Conservation (phyloP, 148 eudicot species). For the Mesembryanthemum crystallinum region DNA sequence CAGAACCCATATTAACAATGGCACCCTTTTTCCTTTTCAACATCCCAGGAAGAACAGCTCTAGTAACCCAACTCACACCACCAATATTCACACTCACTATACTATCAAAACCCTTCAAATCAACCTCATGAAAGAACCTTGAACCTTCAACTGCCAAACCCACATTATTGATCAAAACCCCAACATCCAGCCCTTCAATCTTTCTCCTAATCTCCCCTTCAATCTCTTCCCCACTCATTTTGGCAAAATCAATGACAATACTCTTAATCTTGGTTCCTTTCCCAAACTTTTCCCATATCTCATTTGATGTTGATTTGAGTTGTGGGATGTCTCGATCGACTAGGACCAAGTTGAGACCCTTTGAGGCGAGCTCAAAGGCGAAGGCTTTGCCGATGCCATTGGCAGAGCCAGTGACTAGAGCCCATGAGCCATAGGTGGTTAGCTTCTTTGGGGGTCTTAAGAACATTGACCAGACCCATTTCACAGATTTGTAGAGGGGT, state of each 20-base stretch:
- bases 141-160: slow-evolving; percentile 25
- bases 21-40: slow-evolving; percentile 61
- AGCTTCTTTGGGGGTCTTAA: slow-evolving; percentile 42
- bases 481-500: slow-evolving; percentile 3
- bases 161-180: slow-evolving; percentile 71
- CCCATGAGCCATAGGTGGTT: slow-evolving; percentile 53
- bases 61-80: slow-evolving; percentile 61
- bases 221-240: slow-evolving; percentile 40
- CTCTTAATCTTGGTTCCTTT: slow-evolving; percentile 41
- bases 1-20: slow-evolving; percentile 73
- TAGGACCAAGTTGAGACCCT: slow-evolving; percentile 45
- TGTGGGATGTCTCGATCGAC: slow-evolving; percentile 41
- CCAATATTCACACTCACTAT: slow-evolving; percentile 56
- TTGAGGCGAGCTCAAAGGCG: slow-evolving; percentile 39
- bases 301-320: slow-evolving; percentile 32
- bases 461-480: slow-evolving; percentile 39
- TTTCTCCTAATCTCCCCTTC: slow-evolving; percentile 33
- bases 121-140: slow-evolving; percentile 59
- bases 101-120: slow-evolving; percentile 39
- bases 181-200: slow-evolving; percentile 62
- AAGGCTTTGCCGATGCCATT: slow-evolving; percentile 58
- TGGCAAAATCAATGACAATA: slow-evolving; percentile 67
- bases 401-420: slow-evolving; percentile 50
- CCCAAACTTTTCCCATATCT: slow-evolving; percentile 19
- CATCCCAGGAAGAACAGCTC: slow-evolving; percentile 69